Evolutionary conservation across 148 eudicot species (phyloP), one percentile per base, ranked within the genome.

Genomic region (Spergularia bocconei): DNA sequence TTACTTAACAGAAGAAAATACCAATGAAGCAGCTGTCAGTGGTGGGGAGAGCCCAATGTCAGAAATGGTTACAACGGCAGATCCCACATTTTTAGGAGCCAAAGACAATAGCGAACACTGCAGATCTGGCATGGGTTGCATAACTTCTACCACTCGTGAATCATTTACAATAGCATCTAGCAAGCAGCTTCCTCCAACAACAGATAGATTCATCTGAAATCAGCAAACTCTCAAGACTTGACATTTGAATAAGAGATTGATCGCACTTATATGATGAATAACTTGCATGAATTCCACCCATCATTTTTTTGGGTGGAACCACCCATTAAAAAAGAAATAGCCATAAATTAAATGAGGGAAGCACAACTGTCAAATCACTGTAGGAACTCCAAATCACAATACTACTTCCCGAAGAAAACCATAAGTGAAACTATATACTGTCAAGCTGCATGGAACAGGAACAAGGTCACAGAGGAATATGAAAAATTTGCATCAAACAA

Each of bases 41-140:
- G 93, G 85, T 75, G 91, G 97, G 67, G 93, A 75, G 73, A 93
- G 88, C 78, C 97, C 98, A 59, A 89, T 63, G 80, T 93, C 98
- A 79, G 85, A 79, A 74, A 89, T 83, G 5, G 88, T 89, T 60
- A 93, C 88, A 75, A 86, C 78, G 73, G 91, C 86, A 82, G 79
- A 80, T 60, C 98, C 98, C 62, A 93, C 75, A 47, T 81, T 88
- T 81, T 79, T 91, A 58, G 98, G 98, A 77, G 72, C 84, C 85
- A 93, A 79, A 38, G 81, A 72, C 79, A 91, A 82, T 63, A 81
- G 88, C 48, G 80, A 82, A 81, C 97, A 89, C 62, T 86, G 87
- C 60, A 83, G 63, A 78, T 78, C 86, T 76, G 84, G 79, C 58
- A 70, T 76, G 50, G 85, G 88, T 80, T 87, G 86, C 79, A 86